Evolutionary conservation across 371 early-diverging fungal genomes (phyloP).

Genomic region (Chytridium lagenaria): DNA sequence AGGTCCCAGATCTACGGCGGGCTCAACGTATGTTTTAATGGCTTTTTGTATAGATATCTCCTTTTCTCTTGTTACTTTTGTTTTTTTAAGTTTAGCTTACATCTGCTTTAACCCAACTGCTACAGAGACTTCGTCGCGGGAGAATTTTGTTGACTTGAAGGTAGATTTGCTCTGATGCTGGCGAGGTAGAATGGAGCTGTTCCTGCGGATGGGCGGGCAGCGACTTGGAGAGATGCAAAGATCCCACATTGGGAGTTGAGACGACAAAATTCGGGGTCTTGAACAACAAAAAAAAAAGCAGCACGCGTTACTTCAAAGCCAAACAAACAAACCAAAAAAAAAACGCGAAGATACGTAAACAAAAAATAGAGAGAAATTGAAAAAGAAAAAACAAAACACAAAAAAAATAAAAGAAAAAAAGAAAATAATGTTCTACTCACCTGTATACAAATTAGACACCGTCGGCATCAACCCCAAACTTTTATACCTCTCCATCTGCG

Average conservation of each 20-base stretch:
- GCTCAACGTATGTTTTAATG: slow-evolving; percentile 13
- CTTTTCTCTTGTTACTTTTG: too few relatives aligned
- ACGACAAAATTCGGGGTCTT: slow-evolving; percentile 15
- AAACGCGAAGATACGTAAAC: background rate
- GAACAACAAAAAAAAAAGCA: background rate
- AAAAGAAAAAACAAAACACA: too few relatives aligned
- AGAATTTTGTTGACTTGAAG: slow-evolving; percentile 8
- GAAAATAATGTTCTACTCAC: too few relatives aligned
- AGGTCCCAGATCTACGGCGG: slow-evolving; percentile 8
- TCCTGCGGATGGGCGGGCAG: slow-evolving; percentile 2
- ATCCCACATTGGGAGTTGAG: background rate
- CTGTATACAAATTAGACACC: background rate
- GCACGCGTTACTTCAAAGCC: too few relatives aligned
- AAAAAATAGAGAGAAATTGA: too few relatives aligned
- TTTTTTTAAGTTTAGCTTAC: too few relatives aligned
- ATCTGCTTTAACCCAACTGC: background rate
- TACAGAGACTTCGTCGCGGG: background rate
- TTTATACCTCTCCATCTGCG: slow-evolving; percentile 4
- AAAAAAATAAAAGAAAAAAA: too few relatives aligned
- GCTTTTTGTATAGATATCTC: slow-evolving; percentile 7
- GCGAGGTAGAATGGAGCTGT: slow-evolving; percentile 10
- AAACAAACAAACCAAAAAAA: too few relatives aligned
- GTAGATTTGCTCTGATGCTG: slow-evolving; percentile 13
- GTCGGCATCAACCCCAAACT: slow-evolving; percentile 1
- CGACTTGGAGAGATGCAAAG: slow-evolving; percentile 3